These are phyloP conservation scores for Dryadomyces quercus-mongolicae DNA, from an alignment of 2,329 filamentous ascomycete genomes.

Conservation along the genomic window DNA sequence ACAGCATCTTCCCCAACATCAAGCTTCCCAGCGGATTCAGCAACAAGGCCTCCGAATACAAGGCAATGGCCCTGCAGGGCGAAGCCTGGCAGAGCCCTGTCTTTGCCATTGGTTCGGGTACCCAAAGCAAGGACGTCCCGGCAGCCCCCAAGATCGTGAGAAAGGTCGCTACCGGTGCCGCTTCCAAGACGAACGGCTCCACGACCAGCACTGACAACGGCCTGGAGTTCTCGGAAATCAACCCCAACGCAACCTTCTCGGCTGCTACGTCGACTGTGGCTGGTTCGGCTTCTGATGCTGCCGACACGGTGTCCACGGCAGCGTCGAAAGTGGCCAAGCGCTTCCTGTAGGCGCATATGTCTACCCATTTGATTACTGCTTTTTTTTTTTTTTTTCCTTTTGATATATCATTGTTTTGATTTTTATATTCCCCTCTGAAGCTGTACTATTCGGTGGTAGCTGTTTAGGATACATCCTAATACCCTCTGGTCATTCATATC, in stretches of 20 bases:
- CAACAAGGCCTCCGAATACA: slow-evolving; percentile 89
- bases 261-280: slow-evolving; percentile 8
- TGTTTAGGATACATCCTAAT: not conserved
- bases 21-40: slow-evolving; percentile 79
- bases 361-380: not conserved
- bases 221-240: not conserved
- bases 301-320: not conserved
- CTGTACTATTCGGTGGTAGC: not conserved
- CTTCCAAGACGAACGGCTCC: not conserved
- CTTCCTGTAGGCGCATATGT: not conserved
- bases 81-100: slow-evolving; percentile 91
- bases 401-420: not conserved
- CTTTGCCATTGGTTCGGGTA: slow-evolving; percentile 73
- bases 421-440: not conserved
- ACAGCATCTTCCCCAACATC: slow-evolving; percentile 82
- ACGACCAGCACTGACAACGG: not conserved
- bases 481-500: not conserved
- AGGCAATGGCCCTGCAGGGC: slow-evolving; percentile 73
- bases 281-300: not conserved
- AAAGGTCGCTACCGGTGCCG: slow-evolving; percentile 21
- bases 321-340: not conserved
- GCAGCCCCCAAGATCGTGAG: slow-evolving; percentile 35
- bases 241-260: not conserved
- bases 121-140: slow-evolving; percentile 62
- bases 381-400: not conserved